Percentiles rank a stretch among this genome's conserved stretches.
Evolutionary conservation across 2,329 filamentous ascomycete genomes (phyloP).

Genomic region (Alternaria arborescens): DNA sequence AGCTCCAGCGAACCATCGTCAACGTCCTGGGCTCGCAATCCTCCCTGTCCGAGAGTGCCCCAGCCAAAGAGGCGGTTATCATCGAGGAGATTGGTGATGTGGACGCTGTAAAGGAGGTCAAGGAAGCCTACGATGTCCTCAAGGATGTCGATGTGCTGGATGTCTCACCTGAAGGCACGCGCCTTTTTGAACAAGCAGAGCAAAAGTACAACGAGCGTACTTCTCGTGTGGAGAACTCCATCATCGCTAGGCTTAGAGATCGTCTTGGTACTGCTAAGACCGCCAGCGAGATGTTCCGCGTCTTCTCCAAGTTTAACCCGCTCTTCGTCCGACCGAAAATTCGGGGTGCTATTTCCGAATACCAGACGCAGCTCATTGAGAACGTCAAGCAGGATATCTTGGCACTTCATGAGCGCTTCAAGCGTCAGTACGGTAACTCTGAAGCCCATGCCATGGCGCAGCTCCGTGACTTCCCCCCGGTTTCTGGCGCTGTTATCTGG

Average conservation of each 20-base stretch:
- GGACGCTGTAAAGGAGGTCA: conserved; percentile 95
- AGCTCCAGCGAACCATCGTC: conserved; percentile 93
- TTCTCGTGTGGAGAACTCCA: conserved; percentile 96
- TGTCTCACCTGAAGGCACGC: conserved; percentile 87
- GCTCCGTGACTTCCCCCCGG: conserved; percentile 91
- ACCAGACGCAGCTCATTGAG: conserved; percentile 96
- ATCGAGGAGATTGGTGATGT: conserved; percentile 97
- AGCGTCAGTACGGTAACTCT: conserved; percentile 97
- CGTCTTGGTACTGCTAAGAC: conserved; percentile 94
- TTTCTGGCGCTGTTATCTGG: conserved; percentile 97
- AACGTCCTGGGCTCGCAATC: conserved; percentile 83
- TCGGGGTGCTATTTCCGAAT: conserved; percentile 95
- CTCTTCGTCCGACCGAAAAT: conserved; percentile 99
- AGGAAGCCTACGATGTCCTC: conserved; percentile 90
- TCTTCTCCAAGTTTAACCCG: conserved; percentile 99
- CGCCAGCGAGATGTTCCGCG: conserved; percentile 99
- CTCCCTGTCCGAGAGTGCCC: conserved; percentile 53
- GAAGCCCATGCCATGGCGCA: conserved; percentile 99
- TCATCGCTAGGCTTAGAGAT: conserved; percentile 92
- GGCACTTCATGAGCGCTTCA: conserved; percentile 93
- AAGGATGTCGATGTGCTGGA: conserved; percentile 96
- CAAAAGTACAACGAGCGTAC: conserved; percentile 97
- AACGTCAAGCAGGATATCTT: conserved; percentile 97
- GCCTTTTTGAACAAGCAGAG: conserved; percentile 92
- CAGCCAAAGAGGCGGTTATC: conserved; percentile 64